Percentiles rank a stretch among this genome's conserved stretches.
Conservation (phyloP, 345 rosid genomes). For the Pelargonium nanum region DNA sequence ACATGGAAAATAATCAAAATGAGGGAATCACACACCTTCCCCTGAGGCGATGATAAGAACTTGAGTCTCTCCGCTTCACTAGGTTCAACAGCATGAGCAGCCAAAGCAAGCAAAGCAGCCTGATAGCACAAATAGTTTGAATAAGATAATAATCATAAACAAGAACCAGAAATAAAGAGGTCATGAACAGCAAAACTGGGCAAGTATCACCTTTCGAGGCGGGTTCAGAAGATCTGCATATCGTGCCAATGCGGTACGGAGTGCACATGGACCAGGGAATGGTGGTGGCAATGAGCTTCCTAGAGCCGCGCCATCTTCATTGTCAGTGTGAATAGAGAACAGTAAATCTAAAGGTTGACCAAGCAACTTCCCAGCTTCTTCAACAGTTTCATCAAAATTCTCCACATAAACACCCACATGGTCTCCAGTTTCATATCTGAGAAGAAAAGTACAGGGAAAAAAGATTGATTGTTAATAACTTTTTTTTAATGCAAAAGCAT, state of each 20-base stretch:
- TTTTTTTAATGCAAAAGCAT: too few species aligned
- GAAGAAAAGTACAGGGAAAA: conserved; percentile 4
- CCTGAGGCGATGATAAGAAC: conserved; percentile 82
- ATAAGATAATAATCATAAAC: not conserved
- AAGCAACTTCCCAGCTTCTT: conserved; percentile 66
- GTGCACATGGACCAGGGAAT: conserved; percentile 61
- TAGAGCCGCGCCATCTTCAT: conserved; percentile 81
- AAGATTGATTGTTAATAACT: not conserved
- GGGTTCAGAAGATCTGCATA: conserved; percentile 86
- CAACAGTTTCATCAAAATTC: conserved; percentile 69
- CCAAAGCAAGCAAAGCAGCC: conserved; percentile 84
- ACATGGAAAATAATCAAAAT: not conserved
- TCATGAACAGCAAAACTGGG: not conserved
- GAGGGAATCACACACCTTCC: conserved; percentile 48
- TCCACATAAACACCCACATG: conserved; percentile 88
- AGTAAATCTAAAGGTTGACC: conserved; percentile 67
- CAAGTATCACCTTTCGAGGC: conserved; percentile 64
- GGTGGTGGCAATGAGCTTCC: conserved; percentile 82
- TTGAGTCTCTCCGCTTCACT: conserved; percentile 71
- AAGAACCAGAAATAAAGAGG: conserved; percentile 3
- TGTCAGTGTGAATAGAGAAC: conserved; percentile 78
- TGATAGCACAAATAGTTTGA: conserved; percentile 17
- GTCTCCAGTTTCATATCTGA: conserved; percentile 97
- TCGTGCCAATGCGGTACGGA: conserved; percentile 65
- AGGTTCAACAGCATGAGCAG: conserved; percentile 91